Conservation (phyloP, 176 grass and related monocot species). For the Bothriochloa decipiens region DNA sequence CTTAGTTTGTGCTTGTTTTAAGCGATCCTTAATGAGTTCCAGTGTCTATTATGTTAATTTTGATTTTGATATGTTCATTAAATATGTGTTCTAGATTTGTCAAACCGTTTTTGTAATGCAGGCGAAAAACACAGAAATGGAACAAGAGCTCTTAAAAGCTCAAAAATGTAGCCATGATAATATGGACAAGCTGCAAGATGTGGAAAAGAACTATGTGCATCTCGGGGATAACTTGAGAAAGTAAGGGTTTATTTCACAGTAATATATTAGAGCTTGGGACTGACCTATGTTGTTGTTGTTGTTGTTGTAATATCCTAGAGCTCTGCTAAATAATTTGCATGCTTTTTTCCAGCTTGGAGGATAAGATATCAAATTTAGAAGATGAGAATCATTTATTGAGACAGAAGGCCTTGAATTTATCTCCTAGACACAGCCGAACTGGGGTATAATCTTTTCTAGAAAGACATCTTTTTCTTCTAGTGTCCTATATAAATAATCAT, state of each 20-base stretch:
- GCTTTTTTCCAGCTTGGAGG: constrained; percentile 69
- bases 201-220: constrained; percentile 72
- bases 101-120: constrained; percentile 39
- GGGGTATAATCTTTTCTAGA: constrained; percentile 39
- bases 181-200: constrained; percentile 71
- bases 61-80: background rate
- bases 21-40: background rate
- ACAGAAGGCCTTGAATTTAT: constrained; percentile 77
- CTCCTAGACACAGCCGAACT: constrained; percentile 65
- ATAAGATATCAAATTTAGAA: constrained; percentile 82
- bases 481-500: background rate
- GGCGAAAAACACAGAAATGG: constrained; percentile 64
- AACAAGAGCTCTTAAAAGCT: constrained; percentile 69
- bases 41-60: constrained; percentile 1
- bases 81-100: constrained; percentile 24
- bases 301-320: background rate
- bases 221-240: constrained; percentile 70
- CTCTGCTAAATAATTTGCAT: background rate
- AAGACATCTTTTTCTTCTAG: constrained; percentile 24
- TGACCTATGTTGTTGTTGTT: no score
- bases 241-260: constrained; percentile 41
- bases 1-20: background rate
- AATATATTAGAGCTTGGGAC: background rate
- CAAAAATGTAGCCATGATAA: constrained; percentile 63
- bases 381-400: constrained; percentile 91